Conservation (phyloP, 163 green algal genomes). For the Coccomyxa subellipsoidea region DNA sequence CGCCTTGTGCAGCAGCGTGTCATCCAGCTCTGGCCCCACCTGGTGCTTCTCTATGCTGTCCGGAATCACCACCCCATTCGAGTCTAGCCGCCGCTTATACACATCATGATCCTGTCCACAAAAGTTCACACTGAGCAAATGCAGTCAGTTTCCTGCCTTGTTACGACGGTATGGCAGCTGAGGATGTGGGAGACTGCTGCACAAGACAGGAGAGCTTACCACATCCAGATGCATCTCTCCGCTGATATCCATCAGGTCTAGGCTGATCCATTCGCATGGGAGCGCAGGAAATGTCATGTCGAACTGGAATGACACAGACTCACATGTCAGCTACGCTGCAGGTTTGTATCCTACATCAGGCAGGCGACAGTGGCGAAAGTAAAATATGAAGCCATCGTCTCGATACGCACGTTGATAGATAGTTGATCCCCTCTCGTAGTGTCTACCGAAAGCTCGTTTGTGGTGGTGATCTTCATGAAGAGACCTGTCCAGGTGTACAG, state of each 20-base stretch:
- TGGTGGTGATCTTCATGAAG: slow-evolving; percentile 60
- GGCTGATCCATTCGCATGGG: slow-evolving; percentile 83
- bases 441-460: slow-evolving; percentile 87
- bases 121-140: background rate
- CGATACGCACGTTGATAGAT: slow-evolving; percentile 71
- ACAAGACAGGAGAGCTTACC: slow-evolving; percentile 37
- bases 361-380: too few relatives aligned
- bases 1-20: slow-evolving; percentile 11
- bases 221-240: slow-evolving; percentile 93
- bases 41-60: slow-evolving; percentile 54
- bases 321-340: background rate
- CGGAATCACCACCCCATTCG: slow-evolving; percentile 49
- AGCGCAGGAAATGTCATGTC: slow-evolving; percentile 88
- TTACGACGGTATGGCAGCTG: too few relatives aligned
- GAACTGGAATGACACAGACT: slow-evolving; percentile 52
- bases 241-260: slow-evolving; percentile 97
- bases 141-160: too few relatives aligned
- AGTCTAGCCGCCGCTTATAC: slow-evolving; percentile 74
- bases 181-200: too few relatives aligned
- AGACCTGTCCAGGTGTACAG: slow-evolving; percentile 46
- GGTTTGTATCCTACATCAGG: too few relatives aligned
- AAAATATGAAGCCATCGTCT: background rate
- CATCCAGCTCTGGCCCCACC: slow-evolving; percentile 23
- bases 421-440: slow-evolving; percentile 79
- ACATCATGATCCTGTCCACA: slow-evolving; percentile 72